phyloP scores from a whole-genome alignment of 2,329 filamentous ascomycete genomes.

The Cryphonectria radicalis region DNA sequence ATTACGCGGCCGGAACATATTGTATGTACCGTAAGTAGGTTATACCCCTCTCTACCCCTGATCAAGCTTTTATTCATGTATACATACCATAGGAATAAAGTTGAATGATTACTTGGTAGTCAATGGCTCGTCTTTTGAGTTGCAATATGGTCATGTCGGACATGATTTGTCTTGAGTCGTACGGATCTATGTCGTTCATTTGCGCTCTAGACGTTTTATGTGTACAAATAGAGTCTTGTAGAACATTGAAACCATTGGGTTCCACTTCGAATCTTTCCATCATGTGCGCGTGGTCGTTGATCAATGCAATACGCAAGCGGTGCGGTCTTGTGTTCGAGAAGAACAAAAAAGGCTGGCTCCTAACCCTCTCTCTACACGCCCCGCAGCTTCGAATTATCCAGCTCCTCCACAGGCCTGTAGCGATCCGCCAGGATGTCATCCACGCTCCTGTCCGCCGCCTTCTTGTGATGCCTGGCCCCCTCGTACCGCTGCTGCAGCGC shows the following conservation, averaged over 20 bases:
- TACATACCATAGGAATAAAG: too few relatives aligned
- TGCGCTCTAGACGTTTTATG: background rate
- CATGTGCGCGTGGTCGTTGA: background rate
- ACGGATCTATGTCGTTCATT: background rate
- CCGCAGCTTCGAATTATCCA: constrained; percentile 50
- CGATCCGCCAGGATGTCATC: constrained; percentile 59
- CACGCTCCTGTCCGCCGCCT: constrained; percentile 51
- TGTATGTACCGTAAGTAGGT: background rate
- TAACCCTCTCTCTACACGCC: constrained; percentile 34
- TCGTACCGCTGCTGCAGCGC: constrained; percentile 57
- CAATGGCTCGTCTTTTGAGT: background rate
- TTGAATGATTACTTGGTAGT: background rate
- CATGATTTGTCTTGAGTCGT: background rate
- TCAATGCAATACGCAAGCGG: background rate
- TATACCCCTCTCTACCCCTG: too few relatives aligned
- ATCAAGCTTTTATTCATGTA: too few relatives aligned
- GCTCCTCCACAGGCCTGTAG: constrained; percentile 54
- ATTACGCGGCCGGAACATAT: background rate
- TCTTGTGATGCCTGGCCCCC: constrained; percentile 42
- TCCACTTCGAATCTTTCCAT: background rate
- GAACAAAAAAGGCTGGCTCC: background rate
- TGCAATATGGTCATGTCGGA: background rate
- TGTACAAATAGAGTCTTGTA: background rate
- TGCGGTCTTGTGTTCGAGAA: background rate
- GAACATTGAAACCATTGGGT: background rate